A percentile compares a stretch with the other conserved stretches of the same genome.
Evolutionary conservation across 495 filamentous ascomycete species (phyloP).

Genomic region (Aspergillus taichungensis): DNA sequence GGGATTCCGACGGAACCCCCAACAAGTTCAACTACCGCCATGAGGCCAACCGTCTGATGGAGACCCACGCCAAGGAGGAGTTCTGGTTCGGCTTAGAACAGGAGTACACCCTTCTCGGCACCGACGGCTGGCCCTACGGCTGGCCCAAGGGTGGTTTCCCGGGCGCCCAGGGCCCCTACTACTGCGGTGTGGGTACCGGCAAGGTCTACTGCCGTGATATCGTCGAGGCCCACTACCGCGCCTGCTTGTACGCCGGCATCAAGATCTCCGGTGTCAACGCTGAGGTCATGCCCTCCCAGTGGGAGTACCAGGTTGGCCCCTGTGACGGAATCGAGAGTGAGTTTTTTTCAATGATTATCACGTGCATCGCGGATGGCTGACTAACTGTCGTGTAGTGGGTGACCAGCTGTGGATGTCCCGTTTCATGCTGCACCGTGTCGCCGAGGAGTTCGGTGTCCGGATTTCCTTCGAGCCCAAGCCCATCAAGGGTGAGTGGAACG

Average conservation of each 20-base stretch:
- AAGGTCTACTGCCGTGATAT: slow-evolving; percentile 98
- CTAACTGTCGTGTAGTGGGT: slow-evolving; percentile 52
- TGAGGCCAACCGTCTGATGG: slow-evolving; percentile 80
- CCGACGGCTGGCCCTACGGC: slow-evolving; percentile 77
- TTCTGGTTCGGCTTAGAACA: slow-evolving; percentile 99
- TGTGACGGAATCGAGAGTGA: slow-evolving; percentile 79
- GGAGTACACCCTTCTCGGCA: slow-evolving; percentile 90
- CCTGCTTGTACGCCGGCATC: slow-evolving; percentile 84
- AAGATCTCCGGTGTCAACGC: slow-evolving; percentile 98
- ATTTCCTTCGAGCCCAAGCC: slow-evolving; percentile 97
- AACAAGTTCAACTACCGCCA: slow-evolving; percentile 99
- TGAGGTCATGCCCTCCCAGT: slow-evolving; percentile 97
- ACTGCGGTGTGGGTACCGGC: slow-evolving; percentile 96
- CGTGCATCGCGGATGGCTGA: slow-evolving; percentile 8
- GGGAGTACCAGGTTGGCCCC: slow-evolving; percentile 98
- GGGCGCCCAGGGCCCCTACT: slow-evolving; percentile 95
- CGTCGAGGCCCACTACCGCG: slow-evolving; percentile 97
- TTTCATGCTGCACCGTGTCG: slow-evolving; percentile 91
- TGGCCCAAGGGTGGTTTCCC: slow-evolving; percentile 97
- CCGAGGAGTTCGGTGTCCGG: slow-evolving; percentile 94
- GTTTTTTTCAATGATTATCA: slow-evolving; percentile 15
- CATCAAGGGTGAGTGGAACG: slow-evolving; percentile 99
- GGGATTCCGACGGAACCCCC: slow-evolving; percentile 90
- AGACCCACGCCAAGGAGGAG: slow-evolving; percentile 68
- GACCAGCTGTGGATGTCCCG: slow-evolving; percentile 97